Evolutionary conservation across 768 basidiomycete species (phyloP).

Genomic region (Russula foetens): DNA sequence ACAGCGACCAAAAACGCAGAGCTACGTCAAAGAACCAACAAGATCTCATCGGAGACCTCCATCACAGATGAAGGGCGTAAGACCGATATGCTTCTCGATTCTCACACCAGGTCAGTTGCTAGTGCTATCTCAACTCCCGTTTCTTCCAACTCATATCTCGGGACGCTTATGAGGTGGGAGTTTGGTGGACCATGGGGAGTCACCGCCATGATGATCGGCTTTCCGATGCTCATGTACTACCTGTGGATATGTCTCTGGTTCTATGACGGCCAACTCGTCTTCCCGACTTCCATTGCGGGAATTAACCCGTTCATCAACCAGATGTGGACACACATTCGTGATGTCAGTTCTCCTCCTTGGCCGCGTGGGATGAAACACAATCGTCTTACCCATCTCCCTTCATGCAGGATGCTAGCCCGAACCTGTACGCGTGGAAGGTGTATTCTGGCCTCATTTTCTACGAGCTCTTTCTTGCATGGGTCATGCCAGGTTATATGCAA

Average conservation of each 20-base stretch:
- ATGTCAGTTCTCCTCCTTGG: conserved; percentile 40
- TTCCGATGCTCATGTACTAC: conserved; percentile 96
- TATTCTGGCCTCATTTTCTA: conserved; percentile 84
- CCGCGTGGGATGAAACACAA: background rate
- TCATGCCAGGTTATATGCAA: conserved; percentile 89
- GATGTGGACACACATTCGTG: conserved; percentile 81
- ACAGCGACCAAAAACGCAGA: conserved; percentile 6
- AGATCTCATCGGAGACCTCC: conserved; percentile 27
- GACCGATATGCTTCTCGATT: conserved; percentile 57
- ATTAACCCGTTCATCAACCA: conserved; percentile 66
- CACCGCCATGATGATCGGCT: conserved; percentile 86
- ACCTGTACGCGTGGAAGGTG: conserved; percentile 79
- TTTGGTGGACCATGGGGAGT: conserved; percentile 95
- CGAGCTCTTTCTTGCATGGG: conserved; percentile 83
- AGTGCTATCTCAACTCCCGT: conserved; percentile 27
- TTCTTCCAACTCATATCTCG: background rate
- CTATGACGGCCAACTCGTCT: conserved; percentile 77
- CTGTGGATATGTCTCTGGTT: conserved; percentile 97
- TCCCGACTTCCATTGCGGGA: conserved; percentile 60
- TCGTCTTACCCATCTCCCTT: background rate
- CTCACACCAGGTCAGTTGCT: conserved; percentile 32
- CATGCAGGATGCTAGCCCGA: conserved; percentile 82
- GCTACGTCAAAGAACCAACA: conserved; percentile 25
- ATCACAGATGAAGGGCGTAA: conserved; percentile 66
- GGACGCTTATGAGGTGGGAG: conserved; percentile 57